phyloP scores from a whole-genome alignment of 176 grass and related monocot species.

The Hordeum marinum region DNA sequence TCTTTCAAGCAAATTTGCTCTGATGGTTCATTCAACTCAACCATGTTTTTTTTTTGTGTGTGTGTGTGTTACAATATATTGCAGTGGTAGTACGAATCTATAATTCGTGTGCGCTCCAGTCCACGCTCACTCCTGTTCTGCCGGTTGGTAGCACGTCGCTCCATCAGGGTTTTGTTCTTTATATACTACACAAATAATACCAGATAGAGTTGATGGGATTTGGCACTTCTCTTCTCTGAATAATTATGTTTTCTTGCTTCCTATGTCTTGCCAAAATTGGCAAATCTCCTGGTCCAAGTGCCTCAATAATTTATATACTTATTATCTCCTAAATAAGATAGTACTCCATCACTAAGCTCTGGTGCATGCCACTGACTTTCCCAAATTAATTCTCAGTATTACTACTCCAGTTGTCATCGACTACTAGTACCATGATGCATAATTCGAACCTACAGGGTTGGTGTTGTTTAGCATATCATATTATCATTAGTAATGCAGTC shows the following conservation, averaged over 20 bases:
- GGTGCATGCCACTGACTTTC: background rate
- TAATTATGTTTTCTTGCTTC: constrained; percentile 17
- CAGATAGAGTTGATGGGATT: background rate
- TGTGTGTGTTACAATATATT: background rate
- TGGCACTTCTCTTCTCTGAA: background rate
- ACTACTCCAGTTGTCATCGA: background rate
- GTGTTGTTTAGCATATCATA: background rate
- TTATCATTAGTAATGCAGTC: background rate
- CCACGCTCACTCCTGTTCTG: background rate
- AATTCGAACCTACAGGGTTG: background rate
- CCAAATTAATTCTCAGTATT: background rate
- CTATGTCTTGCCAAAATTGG: constrained; percentile 4
- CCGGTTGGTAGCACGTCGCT: constrained; percentile 15
- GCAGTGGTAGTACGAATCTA: background rate
- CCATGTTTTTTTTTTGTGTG: background rate
- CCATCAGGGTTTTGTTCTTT: constrained; percentile 25
- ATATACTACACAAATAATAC: background rate
- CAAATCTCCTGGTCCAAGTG: constrained; percentile 7
- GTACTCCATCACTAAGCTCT: background rate
- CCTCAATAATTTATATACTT: background rate
- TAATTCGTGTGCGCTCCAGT: background rate
- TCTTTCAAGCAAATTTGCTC: background rate
- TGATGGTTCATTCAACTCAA: background rate
- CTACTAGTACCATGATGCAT: background rate
- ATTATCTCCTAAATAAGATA: background rate